Conservation (phyloP, 2,329 filamentous ascomycete species). For the Penicillium sp. region DNA sequence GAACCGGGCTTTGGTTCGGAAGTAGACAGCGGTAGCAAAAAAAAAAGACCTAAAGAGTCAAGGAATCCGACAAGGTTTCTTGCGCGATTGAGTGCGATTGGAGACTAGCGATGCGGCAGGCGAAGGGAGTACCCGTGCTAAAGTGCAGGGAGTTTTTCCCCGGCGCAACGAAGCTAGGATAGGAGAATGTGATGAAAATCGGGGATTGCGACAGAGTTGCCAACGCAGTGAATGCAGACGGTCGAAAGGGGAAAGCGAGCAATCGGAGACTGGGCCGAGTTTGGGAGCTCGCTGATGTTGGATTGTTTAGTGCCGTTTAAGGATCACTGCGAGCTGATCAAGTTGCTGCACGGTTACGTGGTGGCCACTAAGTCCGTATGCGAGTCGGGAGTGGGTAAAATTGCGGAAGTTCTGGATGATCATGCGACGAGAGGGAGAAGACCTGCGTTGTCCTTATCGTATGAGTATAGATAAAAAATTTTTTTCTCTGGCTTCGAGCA, state of each 20-base stretch:
- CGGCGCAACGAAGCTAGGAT: conserved; percentile 15
- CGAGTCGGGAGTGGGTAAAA: conserved; percentile 21
- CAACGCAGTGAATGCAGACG: conserved; percentile 36
- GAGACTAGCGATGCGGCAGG: conserved; percentile 19
- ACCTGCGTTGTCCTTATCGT: conserved; percentile 17
- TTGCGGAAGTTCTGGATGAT: conserved; percentile 24
- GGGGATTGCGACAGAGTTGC: conserved; percentile 31
- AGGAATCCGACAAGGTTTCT: conserved; percentile 4
- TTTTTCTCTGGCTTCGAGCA: background rate
- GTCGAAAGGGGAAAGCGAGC: conserved; percentile 33
- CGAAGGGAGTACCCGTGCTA: conserved; percentile 24
- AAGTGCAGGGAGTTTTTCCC: conserved; percentile 13
- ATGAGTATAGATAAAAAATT: conserved; percentile 1
- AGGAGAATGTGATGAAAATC: conserved; percentile 25
- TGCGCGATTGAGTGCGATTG: conserved; percentile 16
- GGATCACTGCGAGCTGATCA: conserved; percentile 24
- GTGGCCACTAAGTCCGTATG: conserved; percentile 27
- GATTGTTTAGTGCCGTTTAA: conserved; percentile 25
- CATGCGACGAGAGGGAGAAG: conserved; percentile 25
- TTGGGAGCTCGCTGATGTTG: conserved; percentile 23
- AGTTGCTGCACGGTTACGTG: conserved; percentile 37
- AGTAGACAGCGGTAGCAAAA: conserved; percentile 9
- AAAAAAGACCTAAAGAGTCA: conserved; percentile 8
- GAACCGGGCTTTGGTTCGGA: conserved; percentile 12
- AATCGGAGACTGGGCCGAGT: conserved; percentile 31